Base-by-base conservation (phyloP, 768 basidiomycete genomes). In the Trametopsis cervina region DNA sequence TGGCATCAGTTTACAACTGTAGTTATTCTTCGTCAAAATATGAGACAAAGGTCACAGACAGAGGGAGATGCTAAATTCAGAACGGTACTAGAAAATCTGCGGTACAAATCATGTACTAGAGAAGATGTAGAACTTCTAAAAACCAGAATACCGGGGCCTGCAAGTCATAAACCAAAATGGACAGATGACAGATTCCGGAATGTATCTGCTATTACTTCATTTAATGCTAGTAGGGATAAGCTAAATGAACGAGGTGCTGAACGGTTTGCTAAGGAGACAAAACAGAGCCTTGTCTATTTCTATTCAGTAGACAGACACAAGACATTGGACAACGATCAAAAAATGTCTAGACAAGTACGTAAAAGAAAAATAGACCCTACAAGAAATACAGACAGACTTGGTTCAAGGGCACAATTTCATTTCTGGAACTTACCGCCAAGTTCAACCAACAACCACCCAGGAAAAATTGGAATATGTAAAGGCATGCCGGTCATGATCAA, bases 161-260 rank as follows among this genome's bases (percentile, higher is more conserved):
- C 40, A 18, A 42, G 42, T 25, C 43, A 42, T 5, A 9, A 35
- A 25, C 44, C 53, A 9, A 52, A 41, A 9, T 27, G 66, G 4
- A 40, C 24, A 40, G 33, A 60, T 29, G 21, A 27, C 0, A 18
- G 51, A 1, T 73, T 69, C 43, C 24, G 61, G 18, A 52, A 68
- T 58, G 57, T 67, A 2, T 63, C 70, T 3, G 58, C 73, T 11
- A 74, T 75, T 23, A 71, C 68, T 2, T 58, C 61, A 3, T 50
- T 52, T 15, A 73, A 71, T 60, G 24, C 55, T 10, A 58, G 67
- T 21, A 65, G 67, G 48, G 71, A 73, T 54, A 49, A 56, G 45
- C 60, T 71, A 0, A 74, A 74, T 55, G n/a, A 54, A 7, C 4
- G 66, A 0, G 67, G 67, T 1, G 27, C 45, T 15, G 7, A 43